These are phyloP conservation scores for Vigna angularis DNA, from an alignment of 306 rosid genomes.

Conservation along the genomic window DNA sequence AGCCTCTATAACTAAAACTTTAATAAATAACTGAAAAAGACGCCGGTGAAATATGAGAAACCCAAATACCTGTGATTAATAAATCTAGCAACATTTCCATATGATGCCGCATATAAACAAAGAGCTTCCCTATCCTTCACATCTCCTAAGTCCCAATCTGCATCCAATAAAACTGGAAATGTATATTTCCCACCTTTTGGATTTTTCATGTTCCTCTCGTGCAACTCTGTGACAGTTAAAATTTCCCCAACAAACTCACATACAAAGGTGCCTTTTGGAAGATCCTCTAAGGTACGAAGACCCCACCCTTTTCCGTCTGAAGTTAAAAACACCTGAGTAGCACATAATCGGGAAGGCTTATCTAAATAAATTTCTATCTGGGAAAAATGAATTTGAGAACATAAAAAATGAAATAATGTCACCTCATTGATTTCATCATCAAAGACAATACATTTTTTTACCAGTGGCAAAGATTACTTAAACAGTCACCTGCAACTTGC, in stretches of 20 bases:
- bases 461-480: conserved; percentile 30
- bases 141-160: conserved; percentile 70
- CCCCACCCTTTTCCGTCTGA: conserved; percentile 96
- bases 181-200: conserved; percentile 56
- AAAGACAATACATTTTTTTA: conserved; percentile 17
- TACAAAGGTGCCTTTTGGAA: conserved; percentile 91
- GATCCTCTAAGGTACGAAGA: conserved; percentile 82
- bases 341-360: conserved; percentile 26
- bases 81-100: conserved; percentile 88
- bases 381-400: conserved; percentile 17
- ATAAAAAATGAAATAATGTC: conserved; percentile 3
- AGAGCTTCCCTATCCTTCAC: conserved; percentile 74
- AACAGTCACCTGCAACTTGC: conserved; percentile 79
- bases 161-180: conserved; percentile 69
- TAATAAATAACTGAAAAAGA: conserved; percentile 19
- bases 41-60: conserved; percentile 31
- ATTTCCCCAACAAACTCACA: conserved; percentile 93
- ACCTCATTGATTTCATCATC: conserved; percentile 37
- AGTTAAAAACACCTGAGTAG: conserved; percentile 77
- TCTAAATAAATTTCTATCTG: neutral
- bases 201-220: conserved; percentile 61
- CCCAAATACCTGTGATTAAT: conserved; percentile 86
- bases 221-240: conserved; percentile 69
- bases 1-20: conserved; percentile 10
- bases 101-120: conserved; percentile 84